phyloP scores from a whole-genome alignment of 2,329 filamentous ascomycete genomes.

The Microcyclospora tardicrescens region DNA sequence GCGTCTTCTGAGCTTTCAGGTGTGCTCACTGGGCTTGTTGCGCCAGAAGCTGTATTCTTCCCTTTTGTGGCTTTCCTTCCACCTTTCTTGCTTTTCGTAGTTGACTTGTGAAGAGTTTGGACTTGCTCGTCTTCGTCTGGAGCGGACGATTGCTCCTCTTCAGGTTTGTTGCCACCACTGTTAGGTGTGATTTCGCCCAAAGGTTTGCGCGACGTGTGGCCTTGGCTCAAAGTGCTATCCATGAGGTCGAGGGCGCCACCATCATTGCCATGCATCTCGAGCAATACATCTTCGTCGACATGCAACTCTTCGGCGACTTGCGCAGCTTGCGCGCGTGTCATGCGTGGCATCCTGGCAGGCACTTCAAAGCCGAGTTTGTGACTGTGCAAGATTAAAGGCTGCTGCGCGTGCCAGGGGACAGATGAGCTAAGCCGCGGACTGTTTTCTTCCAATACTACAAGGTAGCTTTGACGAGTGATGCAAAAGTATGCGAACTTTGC shows the following conservation, averaged over 20 bases:
- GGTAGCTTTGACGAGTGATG: no score
- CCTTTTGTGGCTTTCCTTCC: conserved; percentile 15
- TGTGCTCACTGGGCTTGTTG: neutral
- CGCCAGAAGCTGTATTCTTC: conserved; percentile 8
- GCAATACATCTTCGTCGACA: conserved; percentile 21
- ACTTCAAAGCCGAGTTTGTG: neutral
- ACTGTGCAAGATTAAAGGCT: conserved; percentile 2
- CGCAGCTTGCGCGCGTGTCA: conserved; percentile 31
- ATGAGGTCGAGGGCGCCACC: conserved; percentile 1
- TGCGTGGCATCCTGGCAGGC: conserved; percentile 18
- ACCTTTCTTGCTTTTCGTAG: conserved; percentile 22
- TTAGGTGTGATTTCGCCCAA: conserved; percentile 30
- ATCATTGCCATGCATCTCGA: conserved; percentile 17
- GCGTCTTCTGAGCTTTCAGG: neutral
- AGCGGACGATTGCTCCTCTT: conserved; percentile 4
- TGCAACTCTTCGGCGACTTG: conserved; percentile 27
- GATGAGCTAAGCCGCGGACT: no score
- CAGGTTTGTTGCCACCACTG: conserved; percentile 14
- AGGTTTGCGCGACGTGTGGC: conserved; percentile 20
- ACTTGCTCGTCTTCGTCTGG: conserved; percentile 10
- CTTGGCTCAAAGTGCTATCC: conserved; percentile 3
- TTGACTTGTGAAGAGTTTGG: conserved; percentile 17
- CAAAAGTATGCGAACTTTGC: no score
- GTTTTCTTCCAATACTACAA: no score
- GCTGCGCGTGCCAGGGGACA: neutral